Evolutionary conservation across 2,329 filamentous ascomycete genomes (phyloP).

Genomic region (Neonectria neomacrospora): DNA sequence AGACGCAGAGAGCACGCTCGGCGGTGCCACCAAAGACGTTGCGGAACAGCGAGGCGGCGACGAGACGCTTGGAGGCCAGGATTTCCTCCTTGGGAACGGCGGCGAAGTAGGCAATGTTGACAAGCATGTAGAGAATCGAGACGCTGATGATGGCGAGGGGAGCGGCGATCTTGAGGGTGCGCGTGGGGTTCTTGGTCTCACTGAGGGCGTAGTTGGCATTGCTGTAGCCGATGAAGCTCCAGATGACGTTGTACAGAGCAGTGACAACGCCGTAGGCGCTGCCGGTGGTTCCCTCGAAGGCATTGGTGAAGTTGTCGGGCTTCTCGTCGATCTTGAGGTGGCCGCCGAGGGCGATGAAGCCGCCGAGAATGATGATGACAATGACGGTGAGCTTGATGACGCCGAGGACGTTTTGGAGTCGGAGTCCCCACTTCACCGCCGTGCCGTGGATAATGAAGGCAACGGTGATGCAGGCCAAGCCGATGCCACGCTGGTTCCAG

Average conservation of each 20-base stretch:
- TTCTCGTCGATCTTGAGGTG: constrained; percentile 67
- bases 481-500: constrained; percentile 75
- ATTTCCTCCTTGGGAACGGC: constrained; percentile 66
- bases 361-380: constrained; percentile 71
- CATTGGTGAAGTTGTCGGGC: constrained; percentile 70
- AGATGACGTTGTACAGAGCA: constrained; percentile 77
- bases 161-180: constrained; percentile 73
- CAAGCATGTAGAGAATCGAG: constrained; percentile 72
- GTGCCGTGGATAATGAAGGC: constrained; percentile 74
- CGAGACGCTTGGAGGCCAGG: constrained; percentile 60
- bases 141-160: constrained; percentile 68
- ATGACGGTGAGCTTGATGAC: constrained; percentile 74
- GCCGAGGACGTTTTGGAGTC: constrained; percentile 74
- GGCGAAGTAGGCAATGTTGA: constrained; percentile 75
- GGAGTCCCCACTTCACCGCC: constrained; percentile 73
- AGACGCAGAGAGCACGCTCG: constrained; percentile 70
- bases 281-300: constrained; percentile 73
- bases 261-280: constrained; percentile 76
- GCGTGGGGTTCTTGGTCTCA: constrained; percentile 73
- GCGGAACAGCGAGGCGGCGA: constrained; percentile 65
- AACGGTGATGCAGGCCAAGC: constrained; percentile 72
- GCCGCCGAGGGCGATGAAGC: constrained; percentile 70
- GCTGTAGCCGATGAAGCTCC: constrained; percentile 75
- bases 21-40: constrained; percentile 65
- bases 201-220: constrained; percentile 75